Percentiles rank a stretch among this genome's conserved stretches.
Evolutionary conservation across 805 yeast species (phyloP).

Genomic region (Pichia californica): DNA sequence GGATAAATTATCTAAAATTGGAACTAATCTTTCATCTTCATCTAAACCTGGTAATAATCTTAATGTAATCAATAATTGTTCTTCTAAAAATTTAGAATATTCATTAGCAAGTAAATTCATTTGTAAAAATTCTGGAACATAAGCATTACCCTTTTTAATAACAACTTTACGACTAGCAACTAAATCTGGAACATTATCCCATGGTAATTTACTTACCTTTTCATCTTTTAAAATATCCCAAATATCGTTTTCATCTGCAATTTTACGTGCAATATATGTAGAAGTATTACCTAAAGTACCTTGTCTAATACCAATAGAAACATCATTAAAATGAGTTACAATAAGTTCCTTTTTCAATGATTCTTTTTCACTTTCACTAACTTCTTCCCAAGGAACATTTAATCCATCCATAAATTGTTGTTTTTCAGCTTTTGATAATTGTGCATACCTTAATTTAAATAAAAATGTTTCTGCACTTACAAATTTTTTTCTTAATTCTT

Average conservation of each 20-base stretch:
- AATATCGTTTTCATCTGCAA: conserved; percentile 45
- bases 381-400: conserved; percentile 68
- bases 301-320: conserved; percentile 30
- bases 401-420: conserved; percentile 58
- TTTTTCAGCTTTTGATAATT: conserved; percentile 61
- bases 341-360: conserved; percentile 42
- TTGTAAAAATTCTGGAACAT: conserved; percentile 79
- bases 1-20: conserved; percentile 73
- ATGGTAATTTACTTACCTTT: conserved; percentile 75
- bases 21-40: conserved; percentile 85
- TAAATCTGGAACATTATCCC: conserved; percentile 76
- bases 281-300: conserved; percentile 23
- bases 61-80: conserved; percentile 58
- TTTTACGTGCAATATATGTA: conserved; percentile 15
- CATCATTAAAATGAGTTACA: conserved; percentile 45
- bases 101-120: conserved; percentile 63
- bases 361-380: conserved; percentile 53
- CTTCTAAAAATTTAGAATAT: conserved; percentile 46
- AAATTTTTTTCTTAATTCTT: conserved; percentile 77
- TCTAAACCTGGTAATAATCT: conserved; percentile 77
- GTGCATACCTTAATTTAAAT: conserved; percentile 65
- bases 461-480: conserved; percentile 67
- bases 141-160: conserved; percentile 66
- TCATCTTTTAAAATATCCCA: conserved; percentile 50
- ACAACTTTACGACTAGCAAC: conserved; percentile 68